Conservation (phyloP, 78 protist species). For the Dictyostelium discoideum region dicty_2.7 NC_007090.3:4557501-4558000, state of each 20-base stretch:
- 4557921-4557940: neutral
- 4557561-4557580: too few species aligned
- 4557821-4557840: neutral
- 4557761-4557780: neutral
- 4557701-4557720: neutral
- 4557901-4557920: neutral
- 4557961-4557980: neutral
- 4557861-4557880: neutral
- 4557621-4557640: too few species aligned
- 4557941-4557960: slow-evolving; percentile 11
- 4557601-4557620: too few species aligned
- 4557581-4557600: too few species aligned
- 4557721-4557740: neutral
- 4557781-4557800: neutral
- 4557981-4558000: neutral
- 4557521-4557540: neutral
- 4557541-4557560: neutral
- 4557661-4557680: too few species aligned
- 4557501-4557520: too few species aligned
- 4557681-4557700: neutral
- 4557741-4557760: neutral
- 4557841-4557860: neutral
- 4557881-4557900: neutral
- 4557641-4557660: neutral
- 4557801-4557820: neutral